These are phyloP conservation scores for Obelidium mucronatum DNA, from an alignment of 192 early-diverging fungal species.

Conservation along the genomic window DNA sequence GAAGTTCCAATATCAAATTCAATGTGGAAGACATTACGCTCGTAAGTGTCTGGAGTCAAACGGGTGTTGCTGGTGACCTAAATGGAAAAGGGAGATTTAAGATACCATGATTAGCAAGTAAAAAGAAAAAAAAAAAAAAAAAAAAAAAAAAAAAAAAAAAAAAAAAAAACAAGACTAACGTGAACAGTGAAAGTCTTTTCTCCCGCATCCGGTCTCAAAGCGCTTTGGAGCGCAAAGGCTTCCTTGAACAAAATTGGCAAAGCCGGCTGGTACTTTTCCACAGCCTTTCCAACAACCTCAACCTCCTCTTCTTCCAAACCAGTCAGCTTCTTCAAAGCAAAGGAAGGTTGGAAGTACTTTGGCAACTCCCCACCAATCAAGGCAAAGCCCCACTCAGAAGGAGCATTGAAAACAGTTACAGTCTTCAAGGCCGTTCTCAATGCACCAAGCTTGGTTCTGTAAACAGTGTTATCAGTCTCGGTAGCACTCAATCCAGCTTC, in stretches of 20 bases:
- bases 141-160: too few species aligned
- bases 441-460: constrained; percentile 48
- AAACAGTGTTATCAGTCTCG: constrained; percentile 38
- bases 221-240: constrained; percentile 59
- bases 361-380: constrained; percentile 36
- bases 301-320: constrained; percentile 49
- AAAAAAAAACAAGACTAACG: too few species aligned
- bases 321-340: constrained; percentile 32
- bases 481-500: constrained; percentile 16
- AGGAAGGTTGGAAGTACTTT: constrained; percentile 24
- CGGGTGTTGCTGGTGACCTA: constrained; percentile 78
- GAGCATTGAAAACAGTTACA: constrained; percentile 25
- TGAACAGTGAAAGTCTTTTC: constrained; percentile 65
- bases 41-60: constrained; percentile 88
- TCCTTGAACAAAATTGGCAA: constrained; percentile 77
- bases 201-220: constrained; percentile 70
- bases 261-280: constrained; percentile 64
- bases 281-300: constrained; percentile 28
- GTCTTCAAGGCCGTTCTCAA: constrained; percentile 39
- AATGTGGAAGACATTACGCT: constrained; percentile 96
- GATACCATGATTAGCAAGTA: too few species aligned
- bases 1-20: constrained; percentile 88
- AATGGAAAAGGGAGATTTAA: too few species aligned
- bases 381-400: neutral
- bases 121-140: too few species aligned